Evolutionary conservation across 164 flowering plant genomes (phyloP), one percentile per base, ranked within the genome.

Genomic region (Malania oleifera): DNA sequence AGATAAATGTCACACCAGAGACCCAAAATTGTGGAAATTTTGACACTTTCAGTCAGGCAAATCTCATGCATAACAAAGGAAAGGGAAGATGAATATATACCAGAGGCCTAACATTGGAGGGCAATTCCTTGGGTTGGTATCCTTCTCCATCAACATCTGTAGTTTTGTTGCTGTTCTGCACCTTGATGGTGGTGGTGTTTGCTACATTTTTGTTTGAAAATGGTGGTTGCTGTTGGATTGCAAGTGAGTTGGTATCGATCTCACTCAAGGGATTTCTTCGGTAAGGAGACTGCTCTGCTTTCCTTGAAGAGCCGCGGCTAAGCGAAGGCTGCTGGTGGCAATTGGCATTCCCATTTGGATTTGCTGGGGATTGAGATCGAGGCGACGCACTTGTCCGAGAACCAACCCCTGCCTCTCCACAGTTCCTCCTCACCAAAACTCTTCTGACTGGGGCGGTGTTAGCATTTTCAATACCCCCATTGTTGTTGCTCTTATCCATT

Each of bases 201-300:
- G n/a, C n/a, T n/a, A n/a, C n/a, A n/a, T n/a, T n/a, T n/a, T n/a
- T n/a, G n/a, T n/a, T n/a, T n/a, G n/a, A n/a, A 25, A n/a, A n/a
- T 6, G 52, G 6, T 7, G 28, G 25, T 7, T 7, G 31, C 52
- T 61, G 79, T 23, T 72, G 68, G 27, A 61, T 60, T 0, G 65
- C 58, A 14, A 75, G 57, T 11, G 67, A 60, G 54, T 82, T 86
- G 22, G 72, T 74, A 39, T 84, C 88, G 23, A 87, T 77, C 58
- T 92, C 98, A 48, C 59, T 48, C 75, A 89, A 46, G 3, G 98
- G 96, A 61, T 80, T 82, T 68, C 99, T 83, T 62, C 96, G 68
- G 63, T 65, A 81, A 26, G 97, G 99, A 28, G 97, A 91, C 1
- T 82, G 82, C 50, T 95, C 96, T 0, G 81, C 80, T 62, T 88